Conservation (phyloP, 2,329 filamentous ascomycete genomes). For the Nemania diffusa region DNA sequence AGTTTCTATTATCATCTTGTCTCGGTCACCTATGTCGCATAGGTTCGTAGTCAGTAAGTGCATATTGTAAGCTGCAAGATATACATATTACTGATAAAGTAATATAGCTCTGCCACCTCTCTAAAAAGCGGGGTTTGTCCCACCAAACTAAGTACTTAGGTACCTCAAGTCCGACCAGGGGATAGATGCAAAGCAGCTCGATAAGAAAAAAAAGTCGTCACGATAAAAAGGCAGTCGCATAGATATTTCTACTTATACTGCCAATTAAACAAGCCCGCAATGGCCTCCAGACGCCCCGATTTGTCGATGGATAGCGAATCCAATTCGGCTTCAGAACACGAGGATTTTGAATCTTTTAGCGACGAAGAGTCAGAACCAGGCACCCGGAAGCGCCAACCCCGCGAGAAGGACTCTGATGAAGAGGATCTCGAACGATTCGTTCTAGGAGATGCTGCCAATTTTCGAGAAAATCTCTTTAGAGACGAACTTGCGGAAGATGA, state of each 20-base stretch:
- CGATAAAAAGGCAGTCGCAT: conserved; percentile 22
- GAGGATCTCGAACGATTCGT: conserved; percentile 88
- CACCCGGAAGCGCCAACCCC: conserved; percentile 44
- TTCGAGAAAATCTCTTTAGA: conserved; percentile 76
- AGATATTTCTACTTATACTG: conserved; percentile 11
- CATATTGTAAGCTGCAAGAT: background rate
- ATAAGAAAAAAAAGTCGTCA: conserved; percentile 43
- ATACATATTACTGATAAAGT: background rate
- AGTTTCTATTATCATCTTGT: background rate
- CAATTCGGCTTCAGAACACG: conserved; percentile 43
- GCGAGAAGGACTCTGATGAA: conserved; percentile 83
- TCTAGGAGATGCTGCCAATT: conserved; percentile 86
- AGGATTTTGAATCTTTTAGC: conserved; percentile 43
- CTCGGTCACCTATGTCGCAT: background rate
- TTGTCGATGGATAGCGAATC: conserved; percentile 40
- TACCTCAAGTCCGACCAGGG: conserved; percentile 7
- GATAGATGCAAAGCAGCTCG: conserved; percentile 6
- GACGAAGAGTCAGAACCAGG: conserved; percentile 46
- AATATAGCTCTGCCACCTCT: background rate
- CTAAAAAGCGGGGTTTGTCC: conserved; percentile 8
- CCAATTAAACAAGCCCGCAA: conserved; percentile 28
- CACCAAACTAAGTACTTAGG: background rate
- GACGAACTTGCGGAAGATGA: conserved; percentile 54
- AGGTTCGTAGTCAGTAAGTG: background rate
- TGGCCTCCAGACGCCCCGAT: conserved; percentile 41